A percentile compares a stretch with the other conserved stretches of the same genome.
phyloP scores from a whole-genome alignment of 2,329 filamentous ascomycete genomes.

The Alternaria incomplexa region DNA sequence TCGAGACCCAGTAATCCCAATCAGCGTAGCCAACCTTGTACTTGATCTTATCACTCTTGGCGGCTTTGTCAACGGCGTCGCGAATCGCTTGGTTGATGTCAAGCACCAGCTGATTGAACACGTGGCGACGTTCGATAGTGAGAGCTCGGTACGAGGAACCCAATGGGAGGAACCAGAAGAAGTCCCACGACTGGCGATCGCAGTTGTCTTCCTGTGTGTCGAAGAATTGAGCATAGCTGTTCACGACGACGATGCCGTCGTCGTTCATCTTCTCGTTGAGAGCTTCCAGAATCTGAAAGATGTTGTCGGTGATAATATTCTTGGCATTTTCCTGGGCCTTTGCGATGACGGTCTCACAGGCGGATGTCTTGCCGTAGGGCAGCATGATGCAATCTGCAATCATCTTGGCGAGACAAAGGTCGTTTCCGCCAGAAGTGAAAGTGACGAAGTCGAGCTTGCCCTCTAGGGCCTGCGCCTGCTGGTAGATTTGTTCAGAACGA shows the following conservation, averaged over 20 bases:
- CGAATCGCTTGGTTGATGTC: background rate
- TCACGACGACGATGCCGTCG: slow-evolving; percentile 1
- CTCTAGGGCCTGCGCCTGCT: background rate
- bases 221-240: slow-evolving; percentile 3
- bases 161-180: slow-evolving; percentile 2
- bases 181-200: slow-evolving; percentile 1
- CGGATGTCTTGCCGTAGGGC: background rate
- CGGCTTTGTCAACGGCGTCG: background rate
- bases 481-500: slow-evolving; percentile 2
- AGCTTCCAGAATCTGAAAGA: slow-evolving; percentile 1
- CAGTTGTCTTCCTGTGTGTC: background rate
- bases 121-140: background rate
- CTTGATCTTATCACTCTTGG: background rate
- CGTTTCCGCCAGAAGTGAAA: slow-evolving; percentile 2
- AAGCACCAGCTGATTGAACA: slow-evolving; percentile 4
- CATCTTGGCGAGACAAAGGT: background rate
- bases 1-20: slow-evolving; percentile 5
- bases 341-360: slow-evolving; percentile 4
- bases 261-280: slow-evolving; percentile 9
- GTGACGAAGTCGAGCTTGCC: slow-evolving; percentile 7
- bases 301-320: background rate
- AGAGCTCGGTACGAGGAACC: slow-evolving; percentile 1
- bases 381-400: slow-evolving; percentile 7
- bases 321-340: slow-evolving; percentile 6
- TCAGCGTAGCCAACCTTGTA: slow-evolving; percentile 8